phyloP scores from a whole-genome alignment of 805 yeast genomes.

The Kazachstania bromeliacearum region DNA sequence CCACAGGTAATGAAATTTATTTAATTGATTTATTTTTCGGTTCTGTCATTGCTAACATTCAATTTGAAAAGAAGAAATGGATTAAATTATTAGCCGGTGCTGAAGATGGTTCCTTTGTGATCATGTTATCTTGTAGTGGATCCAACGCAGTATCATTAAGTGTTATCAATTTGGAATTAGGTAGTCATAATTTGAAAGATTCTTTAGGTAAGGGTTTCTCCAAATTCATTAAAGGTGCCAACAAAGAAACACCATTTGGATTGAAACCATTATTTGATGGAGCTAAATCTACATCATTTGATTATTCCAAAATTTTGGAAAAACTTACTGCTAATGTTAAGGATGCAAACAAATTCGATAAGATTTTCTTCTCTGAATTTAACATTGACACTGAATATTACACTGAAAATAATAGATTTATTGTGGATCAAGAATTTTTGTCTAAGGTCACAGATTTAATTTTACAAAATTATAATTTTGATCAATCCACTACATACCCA shows the following conservation, averaged over 20 bases:
- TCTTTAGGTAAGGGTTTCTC: conserved; percentile 53
- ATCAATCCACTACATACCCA: conserved; percentile 32
- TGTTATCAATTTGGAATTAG: conserved; percentile 42
- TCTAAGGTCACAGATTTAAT: conserved; percentile 36
- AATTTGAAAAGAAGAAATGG: conserved; percentile 7
- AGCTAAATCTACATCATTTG: conserved; percentile 8
- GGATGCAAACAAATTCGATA: conserved; percentile 25
- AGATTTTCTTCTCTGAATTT: conserved; percentile 24
- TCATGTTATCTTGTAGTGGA: conserved; percentile 6
- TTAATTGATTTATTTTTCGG: conserved; percentile 20
- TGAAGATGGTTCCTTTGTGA: conserved; percentile 6
- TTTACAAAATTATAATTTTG: conserved; percentile 22
- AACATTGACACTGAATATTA: conserved; percentile 40
- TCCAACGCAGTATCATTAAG: conserved; percentile 16
- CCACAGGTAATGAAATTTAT: conserved; percentile 22
- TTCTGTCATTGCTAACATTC: conserved; percentile 5
- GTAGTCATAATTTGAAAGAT: conserved; percentile 58
- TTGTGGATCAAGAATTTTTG: conserved; percentile 48
- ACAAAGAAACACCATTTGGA: background rate
- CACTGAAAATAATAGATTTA: conserved; percentile 54
- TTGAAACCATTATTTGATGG: conserved; percentile 24
- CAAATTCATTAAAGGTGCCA: conserved; percentile 3
- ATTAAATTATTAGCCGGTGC: conserved; percentile 7
- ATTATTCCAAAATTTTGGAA: conserved; percentile 20
- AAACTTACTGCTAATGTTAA: conserved; percentile 17